These are phyloP conservation scores for Tolypocladium album DNA, from an alignment of 2,329 filamentous ascomycete genomes.

Conservation along the genomic window DNA sequence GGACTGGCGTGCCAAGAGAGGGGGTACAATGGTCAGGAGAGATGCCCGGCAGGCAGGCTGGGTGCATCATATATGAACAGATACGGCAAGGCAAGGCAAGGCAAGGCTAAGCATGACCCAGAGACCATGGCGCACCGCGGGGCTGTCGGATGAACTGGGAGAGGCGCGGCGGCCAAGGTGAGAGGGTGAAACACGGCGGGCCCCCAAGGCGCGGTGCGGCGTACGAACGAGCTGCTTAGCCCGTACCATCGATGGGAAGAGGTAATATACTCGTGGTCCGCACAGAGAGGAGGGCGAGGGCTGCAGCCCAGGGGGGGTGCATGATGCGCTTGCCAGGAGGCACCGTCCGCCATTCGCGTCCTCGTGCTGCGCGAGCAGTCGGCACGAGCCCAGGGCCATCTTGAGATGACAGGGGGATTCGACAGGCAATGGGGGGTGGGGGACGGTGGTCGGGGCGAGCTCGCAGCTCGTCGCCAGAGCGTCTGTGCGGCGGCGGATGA, in stretches of 20 bases:
- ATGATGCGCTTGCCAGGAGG: neutral
- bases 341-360: too few species aligned
- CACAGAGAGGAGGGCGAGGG: too few species aligned
- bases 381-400: neutral
- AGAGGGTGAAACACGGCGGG: slow-evolving; percentile 10
- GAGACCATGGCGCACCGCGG: neutral
- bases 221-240: neutral
- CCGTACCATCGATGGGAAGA: too few species aligned
- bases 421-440: neutral
- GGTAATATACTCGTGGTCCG: too few species aligned
- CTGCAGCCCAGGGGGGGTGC: neutral
- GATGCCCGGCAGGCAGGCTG: neutral
- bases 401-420: neutral
- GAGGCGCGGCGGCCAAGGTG: neutral
- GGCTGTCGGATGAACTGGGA: neutral
- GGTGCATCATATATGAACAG: neutral
- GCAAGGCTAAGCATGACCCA: neutral
- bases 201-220: neutral
- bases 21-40: neutral
- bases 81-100: neutral
- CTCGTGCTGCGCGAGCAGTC: neutral
- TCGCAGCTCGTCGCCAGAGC: neutral
- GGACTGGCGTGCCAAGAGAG: neutral
- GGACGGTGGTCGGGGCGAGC: neutral
- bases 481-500: neutral